Evolutionary conservation across 345 rosid species (phyloP).

Genomic region (Excoecaria agallocha): DNA sequence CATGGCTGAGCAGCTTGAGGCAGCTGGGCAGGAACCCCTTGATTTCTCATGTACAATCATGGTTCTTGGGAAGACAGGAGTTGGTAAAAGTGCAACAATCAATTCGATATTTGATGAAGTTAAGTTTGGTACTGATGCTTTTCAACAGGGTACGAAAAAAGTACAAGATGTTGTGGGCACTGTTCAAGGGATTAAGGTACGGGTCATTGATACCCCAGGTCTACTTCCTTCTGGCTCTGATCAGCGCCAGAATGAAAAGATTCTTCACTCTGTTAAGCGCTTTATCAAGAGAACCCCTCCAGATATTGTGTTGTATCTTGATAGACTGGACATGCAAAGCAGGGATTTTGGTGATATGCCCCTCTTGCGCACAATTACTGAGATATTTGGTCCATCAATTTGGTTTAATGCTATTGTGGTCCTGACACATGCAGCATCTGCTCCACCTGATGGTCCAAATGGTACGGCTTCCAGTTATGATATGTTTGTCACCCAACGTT

Average conservation of each 20-base stretch:
- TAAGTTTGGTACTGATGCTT: conserved; percentile 83
- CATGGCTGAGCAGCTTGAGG: conserved; percentile 97
- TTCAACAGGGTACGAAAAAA: conserved; percentile 81
- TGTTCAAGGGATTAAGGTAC: conserved; percentile 96
- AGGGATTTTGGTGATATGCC: conserved; percentile 96
- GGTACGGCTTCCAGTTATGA: conserved; percentile 94
- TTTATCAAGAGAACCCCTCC: conserved; percentile 92
- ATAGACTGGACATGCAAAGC: conserved; percentile 92
- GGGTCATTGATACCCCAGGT: conserved; percentile 97
- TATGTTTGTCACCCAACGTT: conserved; percentile 95
- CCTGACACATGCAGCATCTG: conserved; percentile 97
- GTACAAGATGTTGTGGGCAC: conserved; percentile 96
- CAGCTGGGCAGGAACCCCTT: conserved; percentile 89
- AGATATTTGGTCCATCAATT: conserved; percentile 86
- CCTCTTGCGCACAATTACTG: conserved; percentile 84
- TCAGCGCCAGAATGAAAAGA: conserved; percentile 89
- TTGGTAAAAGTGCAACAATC: conserved; percentile 98
- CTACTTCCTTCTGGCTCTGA: conserved; percentile 94
- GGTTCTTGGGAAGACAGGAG: conserved; percentile 98
- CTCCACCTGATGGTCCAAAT: conserved; percentile 98
- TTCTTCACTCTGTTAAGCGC: conserved; percentile 69
- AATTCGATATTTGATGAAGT: conserved; percentile 95
- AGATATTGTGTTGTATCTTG: conserved; percentile 95
- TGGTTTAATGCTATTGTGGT: conserved; percentile 99
- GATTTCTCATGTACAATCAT: conserved; percentile 98